Conservation (phyloP, 345 rosid genomes). For the Moricandia moricandioides region DNA sequence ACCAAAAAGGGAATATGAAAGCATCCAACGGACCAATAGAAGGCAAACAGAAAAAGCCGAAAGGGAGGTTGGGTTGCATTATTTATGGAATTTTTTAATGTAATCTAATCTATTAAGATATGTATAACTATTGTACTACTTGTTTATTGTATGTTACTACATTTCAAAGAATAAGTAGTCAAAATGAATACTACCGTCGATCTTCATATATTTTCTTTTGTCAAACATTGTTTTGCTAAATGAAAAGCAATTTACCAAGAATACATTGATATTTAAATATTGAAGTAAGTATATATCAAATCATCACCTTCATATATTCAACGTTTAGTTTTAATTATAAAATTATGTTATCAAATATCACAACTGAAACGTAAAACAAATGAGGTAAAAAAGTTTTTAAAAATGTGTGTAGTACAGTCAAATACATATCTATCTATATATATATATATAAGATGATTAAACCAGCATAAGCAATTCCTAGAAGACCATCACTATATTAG, state of each 20-base stretch:
- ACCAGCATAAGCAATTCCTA: too few relatives aligned
- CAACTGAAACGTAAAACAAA: neutral
- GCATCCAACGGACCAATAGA: conserved; percentile 40
- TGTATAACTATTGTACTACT: conserved; percentile 30
- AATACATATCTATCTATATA: too few relatives aligned
- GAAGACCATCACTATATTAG: neutral
- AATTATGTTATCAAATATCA: neutral
- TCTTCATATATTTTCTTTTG: neutral
- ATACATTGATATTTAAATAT: too few relatives aligned
- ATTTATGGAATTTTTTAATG: conserved; percentile 23
- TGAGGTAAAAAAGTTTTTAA: neutral
- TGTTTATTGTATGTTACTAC: neutral
- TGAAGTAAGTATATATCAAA: too few relatives aligned
- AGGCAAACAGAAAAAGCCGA: conserved; percentile 49
- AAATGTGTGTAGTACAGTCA: neutral
- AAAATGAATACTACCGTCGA: neutral
- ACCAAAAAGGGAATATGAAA: conserved; percentile 38
- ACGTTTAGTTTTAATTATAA: neutral
- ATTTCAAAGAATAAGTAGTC: neutral
- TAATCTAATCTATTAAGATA: conserved; percentile 26
- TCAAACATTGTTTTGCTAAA: neutral
- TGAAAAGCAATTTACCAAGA: too few relatives aligned
- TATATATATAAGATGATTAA: neutral
- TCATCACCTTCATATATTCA: neutral
- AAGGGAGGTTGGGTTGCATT: conserved; percentile 46